phyloP scores from a whole-genome alignment of 192 early-diverging fungal species.

The Pecoramyces ruminantium region DNA sequence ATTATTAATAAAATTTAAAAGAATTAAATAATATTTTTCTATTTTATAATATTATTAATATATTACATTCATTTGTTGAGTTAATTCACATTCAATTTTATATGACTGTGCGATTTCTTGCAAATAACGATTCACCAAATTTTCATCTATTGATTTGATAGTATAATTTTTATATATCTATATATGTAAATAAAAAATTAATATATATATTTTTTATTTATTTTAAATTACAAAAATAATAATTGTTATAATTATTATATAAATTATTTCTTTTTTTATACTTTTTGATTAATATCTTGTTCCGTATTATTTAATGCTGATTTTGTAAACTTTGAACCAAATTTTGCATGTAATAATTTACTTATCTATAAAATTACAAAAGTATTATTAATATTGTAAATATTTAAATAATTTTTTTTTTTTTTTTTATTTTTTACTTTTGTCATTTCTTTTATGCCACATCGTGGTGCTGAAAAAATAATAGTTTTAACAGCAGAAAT shows the following conservation, averaged over 20 bases:
- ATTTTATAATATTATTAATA: too few species aligned
- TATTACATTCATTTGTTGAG: not conserved
- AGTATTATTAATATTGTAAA: too few species aligned
- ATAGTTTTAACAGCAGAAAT: not conserved
- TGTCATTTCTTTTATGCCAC: not conserved
- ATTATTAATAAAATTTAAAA: too few species aligned
- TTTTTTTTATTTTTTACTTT: not conserved
- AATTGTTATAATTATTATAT: too few species aligned
- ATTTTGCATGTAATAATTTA: not conserved
- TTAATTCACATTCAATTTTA: not conserved
- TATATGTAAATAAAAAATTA: too few species aligned
- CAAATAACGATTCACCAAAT: not conserved
- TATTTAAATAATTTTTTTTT: too few species aligned
- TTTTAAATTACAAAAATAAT: too few species aligned
- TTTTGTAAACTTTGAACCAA: not conserved
- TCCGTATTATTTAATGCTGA: not conserved
- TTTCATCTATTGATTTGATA: not conserved
- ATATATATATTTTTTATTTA: too few species aligned
- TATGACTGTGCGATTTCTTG: not conserved
- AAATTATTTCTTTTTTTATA: not conserved
- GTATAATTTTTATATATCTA: not conserved
- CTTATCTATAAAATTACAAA: not conserved
- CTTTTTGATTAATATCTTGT: not conserved
- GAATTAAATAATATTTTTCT: too few species aligned
- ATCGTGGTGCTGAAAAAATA: not conserved